phyloP scores from a whole-genome alignment of 2,329 filamentous ascomycete species.

The Trichoderma sp. region DNA sequence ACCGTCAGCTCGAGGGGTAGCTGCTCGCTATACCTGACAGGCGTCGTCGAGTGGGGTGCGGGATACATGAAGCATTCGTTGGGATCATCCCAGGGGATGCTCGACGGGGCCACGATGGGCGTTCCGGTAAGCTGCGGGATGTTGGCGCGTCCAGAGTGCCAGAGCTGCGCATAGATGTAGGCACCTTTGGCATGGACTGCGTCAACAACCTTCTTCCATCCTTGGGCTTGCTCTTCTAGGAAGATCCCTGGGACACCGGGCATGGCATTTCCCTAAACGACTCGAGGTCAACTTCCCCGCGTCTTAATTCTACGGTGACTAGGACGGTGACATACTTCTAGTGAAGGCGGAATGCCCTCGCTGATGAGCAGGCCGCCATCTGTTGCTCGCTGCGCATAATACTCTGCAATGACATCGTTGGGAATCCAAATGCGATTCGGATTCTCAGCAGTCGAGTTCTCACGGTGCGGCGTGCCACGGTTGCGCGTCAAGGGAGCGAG shows the following conservation, averaged over 20 bases:
- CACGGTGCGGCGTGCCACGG: conserved; percentile 48
- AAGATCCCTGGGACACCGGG: conserved; percentile 60
- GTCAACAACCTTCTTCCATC: conserved; percentile 60
- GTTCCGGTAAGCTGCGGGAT: conserved; percentile 41
- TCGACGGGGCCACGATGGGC: conserved; percentile 41
- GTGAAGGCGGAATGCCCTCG: conserved; percentile 51
- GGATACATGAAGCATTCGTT: conserved; percentile 44
- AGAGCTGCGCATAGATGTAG: conserved; percentile 64
- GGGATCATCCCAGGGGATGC: conserved; percentile 48
- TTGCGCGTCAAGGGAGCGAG: conserved; percentile 56
- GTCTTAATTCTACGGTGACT: neutral
- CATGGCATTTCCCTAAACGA: conserved; percentile 34
- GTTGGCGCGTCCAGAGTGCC: conserved; percentile 43
- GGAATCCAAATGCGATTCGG: conserved; percentile 52
- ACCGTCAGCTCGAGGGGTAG: conserved; percentile 39
- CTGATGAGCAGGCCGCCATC: conserved; percentile 46
- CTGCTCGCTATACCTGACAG: conserved; percentile 40
- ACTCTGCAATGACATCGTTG: conserved; percentile 42
- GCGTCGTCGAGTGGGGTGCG: conserved; percentile 37
- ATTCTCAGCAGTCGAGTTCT: conserved; percentile 45
- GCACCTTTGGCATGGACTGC: conserved; percentile 63
- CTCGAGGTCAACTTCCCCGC: neutral
- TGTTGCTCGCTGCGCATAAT: conserved; percentile 47
- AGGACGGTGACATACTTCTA: conserved; percentile 31
- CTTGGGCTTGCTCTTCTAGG: conserved; percentile 52